Evolutionary conservation across 2,329 filamentous ascomycete genomes (phyloP).

Genomic region (Fusarium multiceps): DNA sequence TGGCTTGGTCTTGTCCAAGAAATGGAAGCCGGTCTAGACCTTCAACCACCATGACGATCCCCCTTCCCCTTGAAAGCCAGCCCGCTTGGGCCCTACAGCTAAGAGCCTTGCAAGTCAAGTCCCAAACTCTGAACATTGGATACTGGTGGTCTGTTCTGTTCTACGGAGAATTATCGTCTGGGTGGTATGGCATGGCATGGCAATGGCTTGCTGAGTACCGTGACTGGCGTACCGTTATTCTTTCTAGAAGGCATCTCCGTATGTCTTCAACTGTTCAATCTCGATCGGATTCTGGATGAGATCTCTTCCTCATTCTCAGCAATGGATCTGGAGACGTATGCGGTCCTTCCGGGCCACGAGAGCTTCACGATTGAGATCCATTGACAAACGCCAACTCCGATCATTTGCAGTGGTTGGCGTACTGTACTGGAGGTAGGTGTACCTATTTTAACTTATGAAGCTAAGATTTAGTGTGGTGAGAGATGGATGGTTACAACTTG

Average conservation of each 20-base stretch:
- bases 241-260: constrained; percentile 39
- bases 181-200: neutral
- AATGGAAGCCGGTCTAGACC: constrained; percentile 24
- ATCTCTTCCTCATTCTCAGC: constrained; percentile 13
- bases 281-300: constrained; percentile 12
- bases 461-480: constrained; percentile 18
- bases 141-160: neutral
- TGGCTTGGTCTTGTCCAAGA: constrained; percentile 13
- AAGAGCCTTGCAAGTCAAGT: neutral
- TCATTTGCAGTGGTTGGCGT: neutral
- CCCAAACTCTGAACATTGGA: neutral
- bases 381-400: constrained; percentile 26
- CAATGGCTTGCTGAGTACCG: neutral
- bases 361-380: constrained; percentile 9
- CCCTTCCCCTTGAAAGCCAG: constrained; percentile 14
- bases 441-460: constrained; percentile 37
- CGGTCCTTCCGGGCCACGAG: constrained; percentile 21
- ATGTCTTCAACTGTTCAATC: neutral
- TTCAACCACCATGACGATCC: constrained; percentile 14
- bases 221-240: constrained; percentile 20
- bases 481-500: constrained; percentile 29
- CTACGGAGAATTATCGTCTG: constrained; percentile 30
- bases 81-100: neutral
- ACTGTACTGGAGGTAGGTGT: constrained; percentile 11
- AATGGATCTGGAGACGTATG: neutral